phyloP scores from a whole-genome alignment of 176 grass and related monocot species.

The Saccharum spontaneum region DNA sequence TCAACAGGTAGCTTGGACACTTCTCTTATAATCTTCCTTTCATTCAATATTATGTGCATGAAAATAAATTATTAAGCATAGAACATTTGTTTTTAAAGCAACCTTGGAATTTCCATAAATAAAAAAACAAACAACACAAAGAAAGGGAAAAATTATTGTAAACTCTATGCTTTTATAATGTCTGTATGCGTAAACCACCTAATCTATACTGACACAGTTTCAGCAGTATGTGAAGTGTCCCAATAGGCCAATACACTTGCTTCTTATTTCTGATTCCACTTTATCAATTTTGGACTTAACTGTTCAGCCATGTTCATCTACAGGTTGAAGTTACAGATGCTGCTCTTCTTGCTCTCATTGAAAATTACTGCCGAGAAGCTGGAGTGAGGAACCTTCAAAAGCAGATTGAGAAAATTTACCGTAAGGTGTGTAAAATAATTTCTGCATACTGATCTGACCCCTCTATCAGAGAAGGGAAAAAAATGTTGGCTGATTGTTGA shows the following conservation, averaged over 20 bases:
- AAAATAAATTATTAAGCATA: background rate
- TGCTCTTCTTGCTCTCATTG: constrained; percentile 87
- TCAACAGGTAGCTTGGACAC: constrained; percentile 59
- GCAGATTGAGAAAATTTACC: constrained; percentile 98
- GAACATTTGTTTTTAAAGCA: background rate
- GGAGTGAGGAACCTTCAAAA: constrained; percentile 99
- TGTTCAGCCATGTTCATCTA: constrained; percentile 31
- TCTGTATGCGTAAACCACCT: background rate
- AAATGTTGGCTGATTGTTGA: constrained; percentile 13
- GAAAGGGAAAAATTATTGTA: background rate
- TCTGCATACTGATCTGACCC: constrained; percentile 33
- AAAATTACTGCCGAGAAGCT: constrained; percentile 98
- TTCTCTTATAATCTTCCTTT: background rate
- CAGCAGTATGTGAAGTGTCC: constrained; percentile 7
- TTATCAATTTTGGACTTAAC: constrained; percentile 30
- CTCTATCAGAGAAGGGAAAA: constrained; percentile 1
- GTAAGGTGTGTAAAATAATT: constrained; percentile 62
- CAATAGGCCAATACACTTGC: background rate
- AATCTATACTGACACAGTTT: constrained; percentile 9
- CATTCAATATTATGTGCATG: constrained; percentile 15
- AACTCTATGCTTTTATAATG: background rate
- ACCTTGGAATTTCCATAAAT: constrained; percentile 14
- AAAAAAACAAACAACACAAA: background rate
- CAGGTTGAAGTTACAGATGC: constrained; percentile 97
- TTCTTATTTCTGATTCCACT: background rate